Conservation (phyloP, 768 basidiomycete species). For the Aureoboletus auriporus region DNA sequence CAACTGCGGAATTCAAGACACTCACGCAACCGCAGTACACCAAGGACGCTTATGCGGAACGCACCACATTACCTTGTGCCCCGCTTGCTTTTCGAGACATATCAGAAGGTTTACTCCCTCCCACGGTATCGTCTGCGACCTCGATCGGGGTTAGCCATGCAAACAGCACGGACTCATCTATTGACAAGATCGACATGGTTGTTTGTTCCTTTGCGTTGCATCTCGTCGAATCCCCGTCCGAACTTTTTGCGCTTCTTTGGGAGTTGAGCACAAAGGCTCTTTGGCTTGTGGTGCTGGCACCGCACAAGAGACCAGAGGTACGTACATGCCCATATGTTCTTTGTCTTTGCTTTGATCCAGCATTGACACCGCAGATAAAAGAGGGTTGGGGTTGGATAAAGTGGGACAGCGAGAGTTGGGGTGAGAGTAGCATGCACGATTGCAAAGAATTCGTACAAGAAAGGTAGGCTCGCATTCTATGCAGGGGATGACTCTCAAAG, state of each 20-base stretch:
- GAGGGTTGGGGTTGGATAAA: slow-evolving; percentile 64
- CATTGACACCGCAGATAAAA: slow-evolving; percentile 44
- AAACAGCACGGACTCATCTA: background rate
- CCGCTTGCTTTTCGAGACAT: slow-evolving; percentile 61
- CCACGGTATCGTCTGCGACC: slow-evolving; percentile 10
- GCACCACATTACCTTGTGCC: slow-evolving; percentile 53
- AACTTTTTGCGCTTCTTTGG: slow-evolving; percentile 61
- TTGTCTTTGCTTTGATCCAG: background rate
- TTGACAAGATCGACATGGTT: slow-evolving; percentile 49
- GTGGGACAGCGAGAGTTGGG: slow-evolving; percentile 54
- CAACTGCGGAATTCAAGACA: background rate
- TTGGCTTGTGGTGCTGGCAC: slow-evolving; percentile 69
- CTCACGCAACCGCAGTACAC: slow-evolving; percentile 47
- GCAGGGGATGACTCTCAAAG: background rate
- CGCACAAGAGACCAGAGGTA: slow-evolving; percentile 77
- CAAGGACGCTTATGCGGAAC: slow-evolving; percentile 49
- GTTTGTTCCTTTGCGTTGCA: slow-evolving; percentile 76
- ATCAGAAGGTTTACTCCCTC: slow-evolving; percentile 51
- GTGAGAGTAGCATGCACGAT: slow-evolving; percentile 36
- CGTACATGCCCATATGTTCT: background rate
- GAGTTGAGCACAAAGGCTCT: slow-evolving; percentile 56
- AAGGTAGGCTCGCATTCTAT: slow-evolving; percentile 29
- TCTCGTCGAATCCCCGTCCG: slow-evolving; percentile 56
- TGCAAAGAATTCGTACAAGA: slow-evolving; percentile 45
- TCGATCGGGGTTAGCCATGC: slow-evolving; percentile 2